Conservation (phyloP, 805 yeast species). For the Ogataea paradorogensis region DNA sequence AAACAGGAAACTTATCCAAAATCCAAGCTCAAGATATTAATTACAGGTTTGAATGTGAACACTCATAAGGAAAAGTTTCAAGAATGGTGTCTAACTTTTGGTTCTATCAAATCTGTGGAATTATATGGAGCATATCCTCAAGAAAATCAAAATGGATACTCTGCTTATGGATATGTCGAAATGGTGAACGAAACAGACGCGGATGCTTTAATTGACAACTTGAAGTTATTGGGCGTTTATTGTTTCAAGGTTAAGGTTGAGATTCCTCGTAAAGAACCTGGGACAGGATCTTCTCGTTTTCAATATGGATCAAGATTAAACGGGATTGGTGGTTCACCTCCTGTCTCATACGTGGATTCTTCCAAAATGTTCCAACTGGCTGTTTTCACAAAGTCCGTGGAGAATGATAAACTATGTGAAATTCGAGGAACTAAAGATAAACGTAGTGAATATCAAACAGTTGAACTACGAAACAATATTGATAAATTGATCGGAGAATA, state of each 20-base stretch:
- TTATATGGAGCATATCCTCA: conserved; percentile 23
- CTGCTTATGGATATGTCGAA: conserved; percentile 33
- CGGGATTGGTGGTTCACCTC: conserved; percentile 4
- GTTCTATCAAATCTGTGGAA: conserved; percentile 27
- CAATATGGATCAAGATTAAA: not conserved
- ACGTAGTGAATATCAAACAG: not conserved
- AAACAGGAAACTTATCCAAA: conserved; percentile 18
- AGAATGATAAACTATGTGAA: conserved; percentile 18
- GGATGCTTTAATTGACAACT: conserved; percentile 21
- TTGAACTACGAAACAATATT: conserved; percentile 15
- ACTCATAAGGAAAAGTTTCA: conserved; percentile 24
- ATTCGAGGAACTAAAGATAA: not conserved
- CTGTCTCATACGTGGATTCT: conserved; percentile 30
- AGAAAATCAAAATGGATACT: conserved; percentile 13
- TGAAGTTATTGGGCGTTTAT: conserved; percentile 23
- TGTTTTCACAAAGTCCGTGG: conserved; percentile 25
- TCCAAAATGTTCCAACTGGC: conserved; percentile 28
- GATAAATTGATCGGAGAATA: conserved; percentile 24
- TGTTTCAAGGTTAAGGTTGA: conserved; percentile 32
- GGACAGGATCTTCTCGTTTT: conserved; percentile 6
- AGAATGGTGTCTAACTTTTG: conserved; percentile 26
- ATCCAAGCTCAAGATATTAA: conserved; percentile 26
- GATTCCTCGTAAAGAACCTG: conserved; percentile 18
- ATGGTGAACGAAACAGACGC: conserved; percentile 27
- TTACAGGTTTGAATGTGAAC: conserved; percentile 26